Percentiles rank a stretch among this genome's conserved stretches.
These are phyloP conservation scores for Meyerozyma carpophila DNA, from an alignment of 1,139 yeast genomes.

Conservation along the genomic window DNA sequence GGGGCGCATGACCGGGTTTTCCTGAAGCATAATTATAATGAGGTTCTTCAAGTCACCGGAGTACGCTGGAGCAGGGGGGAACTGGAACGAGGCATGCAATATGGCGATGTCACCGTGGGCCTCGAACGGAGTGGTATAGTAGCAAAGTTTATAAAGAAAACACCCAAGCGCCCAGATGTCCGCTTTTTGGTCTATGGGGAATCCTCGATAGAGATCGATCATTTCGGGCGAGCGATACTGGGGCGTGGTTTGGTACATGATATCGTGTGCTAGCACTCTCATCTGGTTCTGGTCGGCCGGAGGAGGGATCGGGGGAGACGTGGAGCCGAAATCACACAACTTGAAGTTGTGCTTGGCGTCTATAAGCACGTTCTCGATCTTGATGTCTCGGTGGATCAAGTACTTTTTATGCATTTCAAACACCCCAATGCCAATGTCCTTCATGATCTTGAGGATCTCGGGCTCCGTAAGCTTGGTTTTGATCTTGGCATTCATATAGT, in stretches of 20 bases:
- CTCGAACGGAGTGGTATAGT: conserved; percentile 80
- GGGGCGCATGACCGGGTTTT: conserved; percentile 78
- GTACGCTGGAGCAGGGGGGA: conserved; percentile 50
- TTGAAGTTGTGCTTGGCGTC: conserved; percentile 54
- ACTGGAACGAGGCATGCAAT: conserved; percentile 58
- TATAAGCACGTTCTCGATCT: conserved; percentile 71
- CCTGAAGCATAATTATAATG: conserved; percentile 73
- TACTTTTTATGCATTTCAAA: conserved; percentile 65
- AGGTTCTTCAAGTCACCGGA: conserved; percentile 65
- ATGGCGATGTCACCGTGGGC: conserved; percentile 70
- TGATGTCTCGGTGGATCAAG: conserved; percentile 70
- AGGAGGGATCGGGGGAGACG: conserved; percentile 55
- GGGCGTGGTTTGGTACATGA: conserved; percentile 73
- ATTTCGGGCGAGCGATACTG: conserved; percentile 81
- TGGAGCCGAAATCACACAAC: conserved; percentile 76
- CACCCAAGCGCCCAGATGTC: conserved; percentile 87
- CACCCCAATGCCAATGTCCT: conserved; percentile 61
- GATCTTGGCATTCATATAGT: conserved; percentile 67
- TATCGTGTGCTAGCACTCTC: conserved; percentile 56
- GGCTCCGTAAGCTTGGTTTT: conserved; percentile 56
- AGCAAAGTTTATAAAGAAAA: conserved; percentile 69
- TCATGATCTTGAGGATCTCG: conserved; percentile 63
- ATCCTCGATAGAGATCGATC: conserved; percentile 64
- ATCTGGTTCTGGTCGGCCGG: conserved; percentile 63
- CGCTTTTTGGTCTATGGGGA: conserved; percentile 69